phyloP scores from a whole-genome alignment of 148 eudicot species.

The Salicornia ramosissima region DNA sequence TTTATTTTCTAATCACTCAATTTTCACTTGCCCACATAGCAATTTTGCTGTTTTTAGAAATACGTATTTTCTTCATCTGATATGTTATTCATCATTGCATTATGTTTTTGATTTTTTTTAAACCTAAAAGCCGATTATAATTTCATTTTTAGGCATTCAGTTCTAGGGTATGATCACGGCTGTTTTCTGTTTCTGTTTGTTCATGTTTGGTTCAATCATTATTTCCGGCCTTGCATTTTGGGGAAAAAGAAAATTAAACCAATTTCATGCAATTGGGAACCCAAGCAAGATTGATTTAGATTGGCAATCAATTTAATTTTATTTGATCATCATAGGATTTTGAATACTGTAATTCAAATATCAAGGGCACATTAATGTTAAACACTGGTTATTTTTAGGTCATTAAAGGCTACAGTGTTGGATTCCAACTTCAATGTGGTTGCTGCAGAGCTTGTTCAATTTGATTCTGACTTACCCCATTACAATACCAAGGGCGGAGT shows the following conservation, averaged over 20 bases:
- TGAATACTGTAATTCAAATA: not conserved
- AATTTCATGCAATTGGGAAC: too few species aligned
- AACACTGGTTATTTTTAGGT: slow-evolving; percentile 38
- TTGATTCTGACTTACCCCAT: slow-evolving; percentile 74
- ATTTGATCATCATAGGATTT: not conserved
- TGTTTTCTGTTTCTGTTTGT: not conserved
- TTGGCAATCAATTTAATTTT: too few species aligned
- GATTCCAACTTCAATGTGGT: slow-evolving; percentile 57
- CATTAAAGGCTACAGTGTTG: slow-evolving; percentile 79
- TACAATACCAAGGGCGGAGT: slow-evolving; percentile 91
- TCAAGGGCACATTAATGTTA: not conserved
- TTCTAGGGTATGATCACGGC: too few species aligned
- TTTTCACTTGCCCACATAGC: too few species aligned
- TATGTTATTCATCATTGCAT: not conserved
- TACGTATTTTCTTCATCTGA: not conserved
- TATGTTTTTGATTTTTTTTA: not conserved
- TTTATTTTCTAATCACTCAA: not conserved
- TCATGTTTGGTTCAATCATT: not conserved
- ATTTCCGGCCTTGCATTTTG: too few species aligned
- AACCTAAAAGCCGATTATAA: not conserved
- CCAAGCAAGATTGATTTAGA: too few species aligned
- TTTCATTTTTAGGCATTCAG: too few species aligned
- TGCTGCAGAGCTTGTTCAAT: slow-evolving; percentile 53
- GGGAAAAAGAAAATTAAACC: too few species aligned
- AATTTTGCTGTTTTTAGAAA: too few species aligned